phyloP scores from a whole-genome alignment of 2,329 filamentous ascomycete species.

The Lachnellula hyalina region DNA sequence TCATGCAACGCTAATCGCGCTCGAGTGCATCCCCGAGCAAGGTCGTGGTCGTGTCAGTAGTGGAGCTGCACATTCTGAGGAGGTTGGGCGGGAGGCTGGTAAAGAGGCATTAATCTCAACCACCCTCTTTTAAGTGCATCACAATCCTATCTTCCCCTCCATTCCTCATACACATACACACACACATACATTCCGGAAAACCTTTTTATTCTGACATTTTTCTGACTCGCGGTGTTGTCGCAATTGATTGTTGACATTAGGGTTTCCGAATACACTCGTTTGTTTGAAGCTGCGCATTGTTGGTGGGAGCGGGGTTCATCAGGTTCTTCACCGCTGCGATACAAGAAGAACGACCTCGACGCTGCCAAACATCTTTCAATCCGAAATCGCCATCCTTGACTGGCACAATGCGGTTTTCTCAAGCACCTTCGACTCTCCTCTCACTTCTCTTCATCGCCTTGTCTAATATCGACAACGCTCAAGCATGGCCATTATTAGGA shows the following conservation, averaged over 20 bases:
- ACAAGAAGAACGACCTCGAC: conserved; percentile 1
- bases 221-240: conserved; percentile 4
- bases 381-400: conserved; percentile 3
- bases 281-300: conserved; percentile 6
- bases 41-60: background rate
- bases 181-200: conserved; percentile 5
- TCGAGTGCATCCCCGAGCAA: background rate
- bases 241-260: background rate
- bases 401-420: conserved; percentile 34
- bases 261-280: conserved; percentile 15
- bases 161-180: conserved; percentile 14
- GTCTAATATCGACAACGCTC: conserved; percentile 31
- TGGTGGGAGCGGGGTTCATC: conserved; percentile 6
- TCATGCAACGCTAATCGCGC: background rate
- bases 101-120: conserved; percentile 9
- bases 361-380: conserved; percentile 6
- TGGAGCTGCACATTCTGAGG: background rate
- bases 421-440: conserved; percentile 26
- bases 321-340: conserved; percentile 10
- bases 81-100: background rate
- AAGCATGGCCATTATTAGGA: conserved; percentile 41
- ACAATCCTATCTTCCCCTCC: conserved; percentile 8
- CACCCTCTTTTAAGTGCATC: conserved; percentile 18
- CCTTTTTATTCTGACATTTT: conserved; percentile 9
- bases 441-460: conserved; percentile 37